Evolutionary conservation across 805 yeast genomes (phyloP).

Genomic region (Yarrowia sp.): DNA sequence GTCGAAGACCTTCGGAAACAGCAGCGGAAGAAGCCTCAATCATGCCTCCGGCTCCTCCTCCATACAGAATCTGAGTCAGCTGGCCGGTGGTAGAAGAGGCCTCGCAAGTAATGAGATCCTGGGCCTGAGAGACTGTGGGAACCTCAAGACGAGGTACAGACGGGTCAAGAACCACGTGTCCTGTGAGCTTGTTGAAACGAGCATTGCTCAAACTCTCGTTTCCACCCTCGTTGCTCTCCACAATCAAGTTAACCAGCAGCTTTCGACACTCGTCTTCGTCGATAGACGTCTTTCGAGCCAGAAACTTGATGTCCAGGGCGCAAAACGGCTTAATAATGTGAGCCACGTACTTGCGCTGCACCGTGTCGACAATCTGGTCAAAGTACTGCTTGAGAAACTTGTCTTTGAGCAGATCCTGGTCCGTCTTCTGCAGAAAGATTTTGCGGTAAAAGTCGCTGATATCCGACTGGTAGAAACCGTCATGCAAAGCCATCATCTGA

Average conservation of each 20-base stretch:
- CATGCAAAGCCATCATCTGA: slow-evolving; percentile 37
- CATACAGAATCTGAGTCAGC: background rate
- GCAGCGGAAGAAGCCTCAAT: background rate
- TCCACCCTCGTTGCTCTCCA: background rate
- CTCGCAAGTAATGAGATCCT: background rate
- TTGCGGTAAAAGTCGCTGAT: slow-evolving; percentile 30
- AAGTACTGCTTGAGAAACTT: slow-evolving; percentile 7
- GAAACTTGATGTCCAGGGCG: background rate
- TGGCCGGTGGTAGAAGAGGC: background rate
- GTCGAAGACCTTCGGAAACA: background rate
- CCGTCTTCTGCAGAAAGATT: slow-evolving; percentile 20
- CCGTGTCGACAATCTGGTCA: slow-evolving; percentile 10
- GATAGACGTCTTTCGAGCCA: slow-evolving; percentile 1
- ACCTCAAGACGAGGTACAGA: slow-evolving; percentile 2
- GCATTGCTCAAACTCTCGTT: slow-evolving; percentile 5
- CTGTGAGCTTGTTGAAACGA: background rate
- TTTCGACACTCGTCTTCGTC: slow-evolving; percentile 14
- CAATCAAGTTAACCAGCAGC: slow-evolving; percentile 5
- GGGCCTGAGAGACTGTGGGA: background rate
- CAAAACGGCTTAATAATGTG: slow-evolving; percentile 7
- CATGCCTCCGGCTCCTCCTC: background rate
- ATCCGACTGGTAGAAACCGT: slow-evolving; percentile 37
- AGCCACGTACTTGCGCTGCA: slow-evolving; percentile 14
- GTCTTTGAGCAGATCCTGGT: slow-evolving; percentile 6
- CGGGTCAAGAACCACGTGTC: background rate